These are phyloP conservation scores for Phytopythium aichiense DNA, from an alignment of 352 stramenopile species.

Conservation along the genomic window DNA sequence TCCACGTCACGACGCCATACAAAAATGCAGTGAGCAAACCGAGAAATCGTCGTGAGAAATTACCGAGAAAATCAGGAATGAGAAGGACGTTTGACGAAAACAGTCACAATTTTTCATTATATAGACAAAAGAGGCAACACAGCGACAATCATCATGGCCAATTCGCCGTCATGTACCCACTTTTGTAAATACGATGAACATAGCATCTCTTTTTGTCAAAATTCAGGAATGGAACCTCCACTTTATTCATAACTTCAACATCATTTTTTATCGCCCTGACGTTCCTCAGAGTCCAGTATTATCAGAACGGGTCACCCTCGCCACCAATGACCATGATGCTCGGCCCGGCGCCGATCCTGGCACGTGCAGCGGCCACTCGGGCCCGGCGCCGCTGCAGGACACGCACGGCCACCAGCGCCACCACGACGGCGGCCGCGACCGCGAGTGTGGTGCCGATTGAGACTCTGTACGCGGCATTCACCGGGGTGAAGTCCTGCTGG, in stretches of 20 bases:
- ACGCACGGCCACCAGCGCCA: not conserved
- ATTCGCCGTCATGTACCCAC: too few relatives aligned
- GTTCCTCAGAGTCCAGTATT: not conserved
- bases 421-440: not conserved
- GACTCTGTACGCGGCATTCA: not conserved
- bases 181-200: too few relatives aligned
- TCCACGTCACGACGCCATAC: not conserved
- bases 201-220: too few relatives aligned
- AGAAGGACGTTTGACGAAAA: too few relatives aligned
- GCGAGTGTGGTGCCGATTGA: not conserved
- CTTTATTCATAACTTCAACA: not conserved
- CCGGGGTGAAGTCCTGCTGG: not conserved
- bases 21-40: not conserved
- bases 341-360: not conserved
- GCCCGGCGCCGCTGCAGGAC: not conserved
- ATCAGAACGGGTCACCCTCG: not conserved
- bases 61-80: not conserved
- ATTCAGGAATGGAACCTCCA: not conserved
- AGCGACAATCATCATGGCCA: too few relatives aligned
- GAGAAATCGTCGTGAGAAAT: not conserved
- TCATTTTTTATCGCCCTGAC: not conserved
- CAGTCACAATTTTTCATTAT: not conserved
- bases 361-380: not conserved
- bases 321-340: constrained; percentile 8
- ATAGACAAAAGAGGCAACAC: too few relatives aligned